These are phyloP conservation scores for Priceomyces carsonii DNA, from an alignment of 805 yeast species.

Conservation along the genomic window DNA sequence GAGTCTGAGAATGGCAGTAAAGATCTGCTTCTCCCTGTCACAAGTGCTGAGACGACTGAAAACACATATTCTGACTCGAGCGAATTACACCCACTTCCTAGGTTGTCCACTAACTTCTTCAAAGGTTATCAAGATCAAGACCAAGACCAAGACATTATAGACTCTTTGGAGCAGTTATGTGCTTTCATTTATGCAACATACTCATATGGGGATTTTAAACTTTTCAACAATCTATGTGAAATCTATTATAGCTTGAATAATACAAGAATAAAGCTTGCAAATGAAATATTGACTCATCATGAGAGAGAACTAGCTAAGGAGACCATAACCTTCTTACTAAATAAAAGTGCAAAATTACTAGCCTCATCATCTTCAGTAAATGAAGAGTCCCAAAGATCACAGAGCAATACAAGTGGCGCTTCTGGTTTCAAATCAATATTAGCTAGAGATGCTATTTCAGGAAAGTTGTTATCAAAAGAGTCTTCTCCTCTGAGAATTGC, in stretches of 20 bases:
- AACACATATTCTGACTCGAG: no score
- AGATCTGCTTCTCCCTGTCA: no score
- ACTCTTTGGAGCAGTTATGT: conserved; percentile 56
- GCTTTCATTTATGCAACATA: conserved; percentile 70
- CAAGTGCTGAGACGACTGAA: no score
- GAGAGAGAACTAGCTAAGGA: conserved; percentile 53
- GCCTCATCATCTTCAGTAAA: conserved; percentile 43
- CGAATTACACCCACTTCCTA: no score
- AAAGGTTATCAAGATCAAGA: conserved; percentile 14
- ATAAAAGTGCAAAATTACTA: conserved; percentile 62
- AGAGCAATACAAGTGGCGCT: conserved; percentile 40
- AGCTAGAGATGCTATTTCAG: conserved; percentile 61
- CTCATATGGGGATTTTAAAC: conserved; percentile 67
- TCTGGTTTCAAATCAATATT: conserved; percentile 69
- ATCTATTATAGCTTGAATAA: conserved; percentile 61
- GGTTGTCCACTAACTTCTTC: no score
- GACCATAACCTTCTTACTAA: conserved; percentile 51
- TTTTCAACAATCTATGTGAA: conserved; percentile 54
- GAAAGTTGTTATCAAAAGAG: conserved; percentile 49
- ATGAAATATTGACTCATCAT: conserved; percentile 52
- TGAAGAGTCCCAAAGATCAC: conserved; percentile 19
- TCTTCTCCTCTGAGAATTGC: conserved; percentile 61
- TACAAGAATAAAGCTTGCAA: conserved; percentile 52
- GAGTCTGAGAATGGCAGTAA: no score
- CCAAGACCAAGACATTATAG: conserved; percentile 56